These are phyloP conservation scores for Bullera alba DNA, from an alignment of 768 basidiomycete genomes.

Conservation along the genomic window DNA sequence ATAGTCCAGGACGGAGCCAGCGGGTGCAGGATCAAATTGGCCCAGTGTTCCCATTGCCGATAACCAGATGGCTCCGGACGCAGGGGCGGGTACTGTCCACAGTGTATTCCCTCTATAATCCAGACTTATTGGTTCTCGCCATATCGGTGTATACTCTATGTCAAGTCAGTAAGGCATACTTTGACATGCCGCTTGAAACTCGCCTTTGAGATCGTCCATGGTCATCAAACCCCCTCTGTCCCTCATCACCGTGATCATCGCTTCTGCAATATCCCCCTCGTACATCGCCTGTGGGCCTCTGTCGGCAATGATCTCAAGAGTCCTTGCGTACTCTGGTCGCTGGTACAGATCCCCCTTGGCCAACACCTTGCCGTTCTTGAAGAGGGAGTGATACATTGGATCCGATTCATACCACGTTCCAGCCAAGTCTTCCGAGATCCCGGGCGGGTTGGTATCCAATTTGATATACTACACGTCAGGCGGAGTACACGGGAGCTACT, in stretches of 20 bases:
- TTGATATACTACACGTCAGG: constrained; percentile 14
- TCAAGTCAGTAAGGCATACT: constrained; percentile 45
- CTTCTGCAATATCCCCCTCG: constrained; percentile 69
- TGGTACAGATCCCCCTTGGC: constrained; percentile 10
- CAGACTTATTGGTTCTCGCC: constrained; percentile 64
- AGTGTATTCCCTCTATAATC: constrained; percentile 67
- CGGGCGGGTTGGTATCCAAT: constrained; percentile 8
- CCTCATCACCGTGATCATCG: constrained; percentile 62
- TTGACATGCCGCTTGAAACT: too few species aligned
- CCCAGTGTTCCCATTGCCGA: constrained; percentile 84
- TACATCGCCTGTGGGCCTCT: constrained; percentile 79
- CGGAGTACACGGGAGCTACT: neutral
- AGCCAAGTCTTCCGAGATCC: constrained; percentile 6
- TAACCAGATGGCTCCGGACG: constrained; percentile 70
- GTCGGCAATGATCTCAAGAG: constrained; percentile 63
- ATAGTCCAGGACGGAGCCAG: constrained; percentile 54
- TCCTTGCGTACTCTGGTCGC: constrained; percentile 56
- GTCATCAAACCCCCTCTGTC: constrained; percentile 73
- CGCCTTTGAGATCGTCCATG: constrained; percentile 53
- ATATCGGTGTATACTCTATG: constrained; percentile 58
- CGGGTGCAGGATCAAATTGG: constrained; percentile 48
- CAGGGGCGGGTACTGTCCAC: constrained; percentile 75
- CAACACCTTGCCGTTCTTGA: constrained; percentile 17
- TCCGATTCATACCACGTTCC: constrained; percentile 22
- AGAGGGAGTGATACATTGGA: constrained; percentile 14